These are phyloP conservation scores for Trichoderma orchidacearum DNA, from an alignment of 495 filamentous ascomycete species.

Conservation along the genomic window DNA sequence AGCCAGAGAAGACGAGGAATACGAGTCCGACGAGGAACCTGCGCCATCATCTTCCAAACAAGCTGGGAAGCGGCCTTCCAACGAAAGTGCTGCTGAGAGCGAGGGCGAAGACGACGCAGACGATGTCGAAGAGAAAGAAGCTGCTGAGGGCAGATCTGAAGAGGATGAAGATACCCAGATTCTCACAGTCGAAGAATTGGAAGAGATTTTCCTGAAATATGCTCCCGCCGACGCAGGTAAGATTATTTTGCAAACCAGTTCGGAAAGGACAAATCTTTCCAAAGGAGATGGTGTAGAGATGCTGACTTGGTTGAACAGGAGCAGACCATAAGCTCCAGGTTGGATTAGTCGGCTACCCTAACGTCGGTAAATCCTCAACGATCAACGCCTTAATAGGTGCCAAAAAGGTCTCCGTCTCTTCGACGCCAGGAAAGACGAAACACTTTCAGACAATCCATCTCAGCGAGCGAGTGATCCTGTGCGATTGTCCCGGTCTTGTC, in stretches of 20 bases:
- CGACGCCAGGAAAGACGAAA: conserved; percentile 97
- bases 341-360: conserved; percentile 95
- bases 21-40: conserved; percentile 35
- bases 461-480: conserved; percentile 75
- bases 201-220: conserved; percentile 72
- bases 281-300: no score
- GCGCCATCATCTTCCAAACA: conserved; percentile 10
- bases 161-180: conserved; percentile 58
- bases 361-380: conserved; percentile 97
- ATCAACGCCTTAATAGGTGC: conserved; percentile 97
- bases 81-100: conserved; percentile 23
- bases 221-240: conserved; percentile 43
- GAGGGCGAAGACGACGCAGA: conserved; percentile 27
- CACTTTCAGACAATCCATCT: conserved; percentile 98
- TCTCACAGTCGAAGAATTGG: conserved; percentile 81
- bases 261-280: background rate
- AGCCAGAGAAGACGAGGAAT: conserved; percentile 33
- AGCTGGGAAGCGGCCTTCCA: background rate
- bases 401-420: conserved; percentile 96
- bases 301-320: conserved; percentile 8
- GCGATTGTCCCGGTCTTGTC: conserved; percentile 97
- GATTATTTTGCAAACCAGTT: background rate
- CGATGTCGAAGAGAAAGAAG: conserved; percentile 24
- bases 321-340: conserved; percentile 64
- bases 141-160: conserved; percentile 24